phyloP scores from a whole-genome alignment of 306 rosid species.

The Inga oerstediana region DNA sequence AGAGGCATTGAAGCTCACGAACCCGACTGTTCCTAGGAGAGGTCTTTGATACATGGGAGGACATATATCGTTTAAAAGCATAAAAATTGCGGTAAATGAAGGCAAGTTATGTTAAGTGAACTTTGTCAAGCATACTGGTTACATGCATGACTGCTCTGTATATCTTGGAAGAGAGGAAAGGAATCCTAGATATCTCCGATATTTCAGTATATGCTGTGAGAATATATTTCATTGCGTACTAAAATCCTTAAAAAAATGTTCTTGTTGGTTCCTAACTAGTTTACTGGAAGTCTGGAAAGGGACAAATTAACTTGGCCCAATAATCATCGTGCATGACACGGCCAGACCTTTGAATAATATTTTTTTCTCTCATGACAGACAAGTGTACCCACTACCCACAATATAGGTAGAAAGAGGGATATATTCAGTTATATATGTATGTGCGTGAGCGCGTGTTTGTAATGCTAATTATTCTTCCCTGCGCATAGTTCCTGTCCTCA shows the following conservation, averaged over 20 bases:
- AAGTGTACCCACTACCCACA: not conserved
- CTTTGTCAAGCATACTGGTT: not conserved
- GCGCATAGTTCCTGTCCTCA: not conserved
- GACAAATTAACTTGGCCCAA: not conserved
- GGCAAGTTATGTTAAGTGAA: not conserved
- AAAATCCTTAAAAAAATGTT: not conserved
- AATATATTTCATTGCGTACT: not conserved
- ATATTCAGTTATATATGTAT: not conserved
- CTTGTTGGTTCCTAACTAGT: not conserved
- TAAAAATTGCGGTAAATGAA: not conserved
- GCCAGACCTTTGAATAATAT: not conserved
- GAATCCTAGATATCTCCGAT: conserved; percentile 6
- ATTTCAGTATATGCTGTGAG: not conserved
- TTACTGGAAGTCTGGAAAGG: not conserved
- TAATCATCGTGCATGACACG: not conserved
- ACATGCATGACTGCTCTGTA: not conserved
- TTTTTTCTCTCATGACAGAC: conserved; percentile 11
- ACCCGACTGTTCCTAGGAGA: conserved; percentile 19
- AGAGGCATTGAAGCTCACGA: conserved; percentile 24
- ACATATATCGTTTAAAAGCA: not conserved
- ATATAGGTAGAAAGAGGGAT: not conserved
- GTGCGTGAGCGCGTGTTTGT: not conserved
- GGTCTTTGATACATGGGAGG: conserved; percentile 33
- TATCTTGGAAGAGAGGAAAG: not conserved
- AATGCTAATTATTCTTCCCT: not conserved